A percentile compares a stretch with the other conserved stretches of the same genome.
Evolutionary conservation across 2,329 filamentous ascomycete species (phyloP).

Genomic region (Fusarium bulbicola): DNA sequence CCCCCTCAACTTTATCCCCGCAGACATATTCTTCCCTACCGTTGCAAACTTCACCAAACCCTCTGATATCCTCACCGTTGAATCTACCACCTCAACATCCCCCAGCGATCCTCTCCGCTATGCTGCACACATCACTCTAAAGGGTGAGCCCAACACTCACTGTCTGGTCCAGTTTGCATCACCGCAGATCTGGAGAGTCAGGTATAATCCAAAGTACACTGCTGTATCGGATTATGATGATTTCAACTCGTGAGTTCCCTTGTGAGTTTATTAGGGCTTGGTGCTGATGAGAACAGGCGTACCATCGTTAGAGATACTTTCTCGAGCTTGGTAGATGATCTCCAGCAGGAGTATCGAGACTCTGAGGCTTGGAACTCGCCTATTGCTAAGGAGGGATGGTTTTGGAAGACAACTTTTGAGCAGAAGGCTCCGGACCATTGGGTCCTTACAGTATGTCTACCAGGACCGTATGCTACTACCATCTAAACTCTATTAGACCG

Average conservation of each 20-base stretch:
- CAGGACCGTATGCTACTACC: accelerated
- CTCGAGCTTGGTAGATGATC: neutral
- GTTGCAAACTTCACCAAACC: neutral
- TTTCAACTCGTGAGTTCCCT: neutral
- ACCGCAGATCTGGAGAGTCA: neutral
- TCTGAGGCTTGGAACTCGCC: neutral
- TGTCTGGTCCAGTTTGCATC: neutral
- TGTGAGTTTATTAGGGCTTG: accelerated
- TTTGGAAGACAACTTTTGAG: neutral
- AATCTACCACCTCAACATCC: neutral
- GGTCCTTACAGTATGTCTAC: neutral
- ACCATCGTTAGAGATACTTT: neutral
- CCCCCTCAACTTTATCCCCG: neutral
- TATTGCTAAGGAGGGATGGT: neutral
- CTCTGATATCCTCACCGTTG: neutral
- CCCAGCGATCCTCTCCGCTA: neutral
- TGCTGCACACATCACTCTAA: neutral
- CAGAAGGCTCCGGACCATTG: neutral
- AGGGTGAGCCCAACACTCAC: neutral
- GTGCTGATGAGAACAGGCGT: neutral
- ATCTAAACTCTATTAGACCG: neutral
- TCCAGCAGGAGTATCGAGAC: neutral
- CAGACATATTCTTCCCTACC: neutral
- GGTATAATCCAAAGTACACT: neutral
- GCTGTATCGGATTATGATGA: neutral